Percentiles rank a stretch among this genome's conserved stretches.
These are phyloP conservation scores for Aspergillus mulundensis DNA, from an alignment of 495 filamentous ascomycete genomes.

Conservation along the genomic window DNA sequence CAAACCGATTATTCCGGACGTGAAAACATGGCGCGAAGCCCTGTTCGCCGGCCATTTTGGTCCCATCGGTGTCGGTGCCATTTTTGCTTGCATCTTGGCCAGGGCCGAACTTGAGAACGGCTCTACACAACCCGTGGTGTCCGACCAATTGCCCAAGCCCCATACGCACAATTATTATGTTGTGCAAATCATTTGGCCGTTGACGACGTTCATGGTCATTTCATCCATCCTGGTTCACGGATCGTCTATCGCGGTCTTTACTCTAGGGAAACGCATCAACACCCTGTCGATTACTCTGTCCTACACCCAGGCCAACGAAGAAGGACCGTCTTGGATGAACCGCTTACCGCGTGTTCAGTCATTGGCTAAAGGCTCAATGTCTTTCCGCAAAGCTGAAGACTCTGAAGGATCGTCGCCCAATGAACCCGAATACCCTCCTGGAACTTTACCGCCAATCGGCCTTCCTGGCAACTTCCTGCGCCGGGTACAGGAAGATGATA, in stretches of 20 bases:
- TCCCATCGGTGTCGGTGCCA: conserved; percentile 94
- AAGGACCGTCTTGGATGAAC: conserved; percentile 91
- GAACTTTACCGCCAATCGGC: conserved; percentile 72
- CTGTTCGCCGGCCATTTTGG: conserved; percentile 98
- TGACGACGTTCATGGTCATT: conserved; percentile 91
- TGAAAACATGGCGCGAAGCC: conserved; percentile 98
- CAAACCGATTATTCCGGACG: conserved; percentile 91
- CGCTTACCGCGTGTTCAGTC: conserved; percentile 85
- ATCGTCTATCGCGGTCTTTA: conserved; percentile 97
- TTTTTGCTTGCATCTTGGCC: conserved; percentile 91
- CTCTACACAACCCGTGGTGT: conserved; percentile 65
- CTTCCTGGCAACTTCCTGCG: conserved; percentile 78
- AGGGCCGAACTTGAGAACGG: conserved; percentile 80
- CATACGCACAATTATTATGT: conserved; percentile 59
- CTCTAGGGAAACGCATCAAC: conserved; percentile 96
- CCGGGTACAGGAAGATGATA: conserved; percentile 74
- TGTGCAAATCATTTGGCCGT: conserved; percentile 87
- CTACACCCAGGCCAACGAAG: conserved; percentile 84
- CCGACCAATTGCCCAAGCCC: conserved; percentile 52
- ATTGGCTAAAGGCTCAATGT: conserved; percentile 76
- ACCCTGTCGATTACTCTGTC: conserved; percentile 93
- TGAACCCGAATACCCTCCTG: conserved; percentile 69
- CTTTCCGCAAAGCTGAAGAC: conserved; percentile 60
- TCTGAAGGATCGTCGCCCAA: conserved; percentile 46
- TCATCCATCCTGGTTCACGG: conserved; percentile 94